Conservation (phyloP, 164 flowering plant genomes). For the Kalanchoe fedtschenkoi region DNA sequence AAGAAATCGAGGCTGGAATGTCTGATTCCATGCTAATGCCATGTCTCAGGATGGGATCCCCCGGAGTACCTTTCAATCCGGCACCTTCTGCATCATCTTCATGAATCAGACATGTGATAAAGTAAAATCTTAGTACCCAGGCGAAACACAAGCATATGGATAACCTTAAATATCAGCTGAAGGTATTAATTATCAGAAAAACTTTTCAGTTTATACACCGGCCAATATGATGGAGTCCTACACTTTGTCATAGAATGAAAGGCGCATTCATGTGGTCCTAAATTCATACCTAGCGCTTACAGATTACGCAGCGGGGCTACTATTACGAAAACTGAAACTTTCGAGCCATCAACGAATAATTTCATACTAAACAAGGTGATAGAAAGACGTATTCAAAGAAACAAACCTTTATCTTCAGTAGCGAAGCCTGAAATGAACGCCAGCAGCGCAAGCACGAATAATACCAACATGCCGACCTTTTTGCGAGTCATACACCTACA, state of each 20-base stretch:
- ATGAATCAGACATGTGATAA: background rate
- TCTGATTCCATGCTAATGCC: conserved; percentile 9
- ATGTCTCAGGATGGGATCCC: conserved; percentile 7
- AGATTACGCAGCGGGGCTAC: too few relatives aligned
- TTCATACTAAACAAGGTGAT: background rate
- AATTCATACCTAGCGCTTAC: too few relatives aligned
- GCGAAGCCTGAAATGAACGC: conserved; percentile 30
- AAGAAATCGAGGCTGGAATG: background rate
- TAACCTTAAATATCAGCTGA: too few relatives aligned
- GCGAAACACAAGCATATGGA: background rate
- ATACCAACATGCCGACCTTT: conserved; percentile 49
- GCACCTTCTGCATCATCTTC: conserved; percentile 18
- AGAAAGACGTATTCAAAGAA: background rate
- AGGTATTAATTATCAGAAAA: too few relatives aligned
- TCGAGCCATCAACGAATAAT: too few relatives aligned
- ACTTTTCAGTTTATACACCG: too few relatives aligned
- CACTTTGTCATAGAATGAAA: too few relatives aligned
- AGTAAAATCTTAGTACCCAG: background rate
- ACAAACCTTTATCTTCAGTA: conserved; percentile 36
- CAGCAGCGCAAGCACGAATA: conserved; percentile 27
- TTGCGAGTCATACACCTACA: conserved; percentile 39
- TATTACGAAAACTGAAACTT: too few relatives aligned
- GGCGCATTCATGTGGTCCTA: too few relatives aligned
- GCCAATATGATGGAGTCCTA: too few relatives aligned
- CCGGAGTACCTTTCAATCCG: conserved; percentile 12